Percentiles rank a stretch among this genome's conserved stretches.
Conservation (phyloP, 441 rosid genomes). For the Biscutella laevigata region DNA sequence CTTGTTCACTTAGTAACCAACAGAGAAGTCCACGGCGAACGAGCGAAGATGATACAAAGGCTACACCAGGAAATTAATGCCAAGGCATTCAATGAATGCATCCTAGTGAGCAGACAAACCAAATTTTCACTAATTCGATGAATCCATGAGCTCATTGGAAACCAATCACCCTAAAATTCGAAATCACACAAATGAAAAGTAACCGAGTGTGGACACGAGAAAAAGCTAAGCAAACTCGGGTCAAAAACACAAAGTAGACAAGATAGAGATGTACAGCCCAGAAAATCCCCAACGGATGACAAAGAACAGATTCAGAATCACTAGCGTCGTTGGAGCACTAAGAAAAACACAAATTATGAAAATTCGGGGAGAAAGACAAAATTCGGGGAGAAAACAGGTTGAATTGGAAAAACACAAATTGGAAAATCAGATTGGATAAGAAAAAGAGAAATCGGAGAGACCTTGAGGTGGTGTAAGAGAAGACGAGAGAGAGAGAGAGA, state of each 20-base stretch:
- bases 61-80: not conserved
- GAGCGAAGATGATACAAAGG: not conserved
- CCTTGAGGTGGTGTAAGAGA: slow-evolving; percentile 10
- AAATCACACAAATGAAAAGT: not conserved
- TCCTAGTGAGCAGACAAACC: not conserved
- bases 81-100: not conserved
- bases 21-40: too few relatives aligned
- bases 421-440: not conserved
- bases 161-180: not conserved
- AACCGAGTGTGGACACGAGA: too few relatives aligned
- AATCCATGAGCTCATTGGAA: not conserved
- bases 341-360: not conserved
- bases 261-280: not conserved
- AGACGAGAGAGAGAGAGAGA: not conserved
- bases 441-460: slow-evolving; percentile 2
- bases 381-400: too few relatives aligned
- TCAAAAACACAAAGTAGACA: not conserved
- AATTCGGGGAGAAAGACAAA: too few relatives aligned
- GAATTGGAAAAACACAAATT: too few relatives aligned
- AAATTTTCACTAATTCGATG: too few relatives aligned
- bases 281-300: not conserved
- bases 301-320: not conserved
- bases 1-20: not conserved
- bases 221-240: not conserved
- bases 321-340: slow-evolving; percentile 1